Base-by-base conservation (phyloP, 345 rosid genomes). In the Aethionema arabicum region DNA sequence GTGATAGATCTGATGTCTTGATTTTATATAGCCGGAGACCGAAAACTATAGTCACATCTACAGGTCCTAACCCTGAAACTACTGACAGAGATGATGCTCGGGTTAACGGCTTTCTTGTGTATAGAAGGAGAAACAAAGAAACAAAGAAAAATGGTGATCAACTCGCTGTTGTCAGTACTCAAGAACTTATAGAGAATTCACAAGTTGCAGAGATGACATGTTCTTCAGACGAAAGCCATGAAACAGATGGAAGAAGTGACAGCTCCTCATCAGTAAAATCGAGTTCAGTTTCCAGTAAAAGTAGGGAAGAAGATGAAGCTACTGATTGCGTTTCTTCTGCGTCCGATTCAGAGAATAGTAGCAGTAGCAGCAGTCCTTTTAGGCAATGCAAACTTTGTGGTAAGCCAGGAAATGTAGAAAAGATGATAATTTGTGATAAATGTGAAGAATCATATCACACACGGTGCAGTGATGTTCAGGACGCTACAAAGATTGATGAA, bases 401-500 rank as follows among this genome's bases (percentile, higher is more conserved):
- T 51, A 77, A 11, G 61, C 51, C 60, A 32, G 96, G 68, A 62
- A 61, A 77, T 46, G 27, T 79, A 1, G 59, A 45, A 53, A 70
- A 80, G 70, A 84, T 95, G 92, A 67, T 95, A 59, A 75, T 90
- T 46, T 95, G 99, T 75, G 97, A 90, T 81, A 56, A 74, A 51
- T 95, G 99, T 76, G 91, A 90, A 72, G 87, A 70, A 39, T 82
- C 90, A 46, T 88, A 83, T 83, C 97, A 95, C 73, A 35, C 88
- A 66, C 62, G 79, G 52, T 95, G 99, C 76, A 82, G 85, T 57
- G 77, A 65, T 75, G 83, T 83, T 36, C 83, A 77, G 65, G 70
- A 66, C 41, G 60, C 77, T 66, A 83, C 83, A 4, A 52, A 59
- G 38, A 62, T 58, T 32, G 85, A 81, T 78, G 95, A 95, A 68